Percentiles rank a stretch among this genome's conserved stretches.
Conservation (phyloP, 306 rosid genomes). For the Medicago truncatula region DNA sequence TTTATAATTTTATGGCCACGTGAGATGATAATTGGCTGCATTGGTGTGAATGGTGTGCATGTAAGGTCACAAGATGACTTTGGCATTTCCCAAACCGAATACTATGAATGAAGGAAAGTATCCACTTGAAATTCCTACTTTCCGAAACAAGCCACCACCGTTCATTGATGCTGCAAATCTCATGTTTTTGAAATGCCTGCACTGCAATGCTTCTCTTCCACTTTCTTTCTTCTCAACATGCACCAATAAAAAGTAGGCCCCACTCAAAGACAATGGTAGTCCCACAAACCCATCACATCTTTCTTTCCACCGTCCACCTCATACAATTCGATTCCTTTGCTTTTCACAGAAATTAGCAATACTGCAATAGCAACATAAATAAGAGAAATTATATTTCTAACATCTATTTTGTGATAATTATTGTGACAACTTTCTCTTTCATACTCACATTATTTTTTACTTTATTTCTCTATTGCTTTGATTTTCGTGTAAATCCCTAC, state of each 20-base stretch:
- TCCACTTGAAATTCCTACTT: conserved; percentile 34
- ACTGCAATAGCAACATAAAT: too few relatives aligned
- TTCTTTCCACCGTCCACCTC: conserved; percentile 45
- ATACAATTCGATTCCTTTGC: not conserved
- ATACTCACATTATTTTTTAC: too few relatives aligned
- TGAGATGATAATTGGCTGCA: too few relatives aligned
- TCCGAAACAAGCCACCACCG: conserved; percentile 12
- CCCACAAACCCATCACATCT: conserved; percentile 24
- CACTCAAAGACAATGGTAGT: conserved; percentile 14
- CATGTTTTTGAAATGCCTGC: not conserved
- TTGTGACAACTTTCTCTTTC: too few relatives aligned
- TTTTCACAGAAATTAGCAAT: too few relatives aligned
- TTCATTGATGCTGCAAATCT: conserved; percentile 6
- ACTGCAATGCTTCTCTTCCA: conserved; percentile 23
- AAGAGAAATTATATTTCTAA: too few relatives aligned
- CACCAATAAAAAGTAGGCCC: not conserved
- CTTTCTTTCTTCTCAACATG: conserved; percentile 4
- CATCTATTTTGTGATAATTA: too few relatives aligned
- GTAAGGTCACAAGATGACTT: not conserved
- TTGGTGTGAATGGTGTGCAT: too few relatives aligned
- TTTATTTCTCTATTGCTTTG: too few relatives aligned
- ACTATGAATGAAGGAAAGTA: conserved; percentile 25
- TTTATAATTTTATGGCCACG: too few relatives aligned
- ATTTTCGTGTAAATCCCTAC: too few relatives aligned
- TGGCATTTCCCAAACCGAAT: conserved; percentile 7